A percentile compares a stretch with the other conserved stretches of the same genome.
phyloP scores from a whole-genome alignment of 2,329 filamentous ascomycete species.

The Diaporthe citri region DNA sequence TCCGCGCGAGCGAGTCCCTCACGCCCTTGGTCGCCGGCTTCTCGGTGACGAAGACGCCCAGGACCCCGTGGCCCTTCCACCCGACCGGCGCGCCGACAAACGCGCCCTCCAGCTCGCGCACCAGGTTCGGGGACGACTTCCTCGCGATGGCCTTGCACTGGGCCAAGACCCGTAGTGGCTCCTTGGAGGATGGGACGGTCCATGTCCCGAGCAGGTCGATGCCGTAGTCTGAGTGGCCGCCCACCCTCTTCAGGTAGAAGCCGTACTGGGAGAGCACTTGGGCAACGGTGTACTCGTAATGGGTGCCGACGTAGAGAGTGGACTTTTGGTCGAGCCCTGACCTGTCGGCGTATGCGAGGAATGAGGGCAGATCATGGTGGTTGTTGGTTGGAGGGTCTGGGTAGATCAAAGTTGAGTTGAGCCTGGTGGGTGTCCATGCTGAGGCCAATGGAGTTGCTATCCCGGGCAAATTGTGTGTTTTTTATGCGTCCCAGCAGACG shows the following conservation, averaged over 20 bases:
- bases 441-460: background rate
- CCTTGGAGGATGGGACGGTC: constrained; percentile 63
- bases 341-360: constrained; percentile 72
- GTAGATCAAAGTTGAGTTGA: constrained; percentile 51
- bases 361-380: constrained; percentile 75
- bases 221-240: constrained; percentile 75
- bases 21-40: constrained; percentile 83
- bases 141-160: constrained; percentile 78
- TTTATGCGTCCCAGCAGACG: background rate
- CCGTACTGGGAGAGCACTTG: constrained; percentile 68
- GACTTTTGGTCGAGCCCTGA: constrained; percentile 66
- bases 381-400: constrained; percentile 60
- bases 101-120: constrained; percentile 85
- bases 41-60: constrained; percentile 80
- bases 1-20: constrained; percentile 76
- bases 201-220: constrained; percentile 82
- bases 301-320: constrained; percentile 77
- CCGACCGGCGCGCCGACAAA: constrained; percentile 79
- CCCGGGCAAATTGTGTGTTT: background rate
- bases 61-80: constrained; percentile 74
- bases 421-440: constrained; percentile 28
- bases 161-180: constrained; percentile 61
- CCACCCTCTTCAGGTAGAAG: constrained; percentile 75
- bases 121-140: constrained; percentile 67
- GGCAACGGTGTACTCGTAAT: constrained; percentile 80